Base-by-base conservation (phyloP, 1,139 yeast species). In the Diutina rugosa region DNA sequence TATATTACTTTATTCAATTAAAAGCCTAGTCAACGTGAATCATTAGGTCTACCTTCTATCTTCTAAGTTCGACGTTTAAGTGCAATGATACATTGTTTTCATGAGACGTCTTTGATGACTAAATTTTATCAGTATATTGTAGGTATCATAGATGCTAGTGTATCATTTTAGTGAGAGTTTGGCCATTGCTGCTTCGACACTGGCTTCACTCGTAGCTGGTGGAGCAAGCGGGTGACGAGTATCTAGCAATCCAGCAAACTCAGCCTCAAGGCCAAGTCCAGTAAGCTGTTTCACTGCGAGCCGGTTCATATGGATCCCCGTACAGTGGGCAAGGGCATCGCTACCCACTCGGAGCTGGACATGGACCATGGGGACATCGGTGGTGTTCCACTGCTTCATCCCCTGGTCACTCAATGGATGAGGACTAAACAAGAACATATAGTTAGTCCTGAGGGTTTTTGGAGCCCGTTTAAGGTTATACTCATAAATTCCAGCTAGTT, bases 321-420 rank as follows among this genome's bases (percentile, higher is more conserved):
- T 35, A 12, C 41, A 35, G 41, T 35, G 41, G 14, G 26, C 32
- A 7, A 21, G n/a, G 32, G 49, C 21, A 21, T 26, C 16, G 8
- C 32, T 10, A 7, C 29, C 32, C 16, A 26, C 51, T 5, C 38
- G 65, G 41, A 82, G 67, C 56, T 77, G 75, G 6, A 78, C 68
- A 63, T 77, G 84, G 2, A 83, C 69, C 57, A 86, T 65, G 1
- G 93, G 90, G 54, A 82, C 69, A 16, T 69, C 67, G n/a, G 80
- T 65, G 14, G 72, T 70, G 59, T 85, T 81, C 60, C 86, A 73
- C 56, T 83, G 82, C 6, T 71, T 69, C 46, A 78, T 69, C 0
- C 86, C 90, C 58, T 83, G 86, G 46, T 73, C 66, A 0, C 95
- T 84, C 55, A 85, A 72, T 1, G 78, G 73, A 16, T 78, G 75